These are phyloP conservation scores for Zymoseptoria pseudotritici DNA, from an alignment of 2,329 filamentous ascomycete species.

Conservation along the genomic window DNA sequence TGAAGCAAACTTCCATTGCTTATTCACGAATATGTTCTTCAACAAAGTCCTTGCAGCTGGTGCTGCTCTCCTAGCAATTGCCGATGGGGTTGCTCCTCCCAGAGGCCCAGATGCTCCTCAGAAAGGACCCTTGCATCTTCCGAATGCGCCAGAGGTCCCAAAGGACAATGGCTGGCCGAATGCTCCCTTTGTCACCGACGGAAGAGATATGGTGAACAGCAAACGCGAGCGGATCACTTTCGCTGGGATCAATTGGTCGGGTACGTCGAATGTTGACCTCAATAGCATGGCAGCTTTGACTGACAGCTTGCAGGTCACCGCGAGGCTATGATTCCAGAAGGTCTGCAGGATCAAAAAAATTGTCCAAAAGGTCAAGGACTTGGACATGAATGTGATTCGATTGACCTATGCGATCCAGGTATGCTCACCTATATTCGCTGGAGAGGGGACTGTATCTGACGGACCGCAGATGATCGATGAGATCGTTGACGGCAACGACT, in stretches of 20 bases:
- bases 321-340: slow-evolving; percentile 59
- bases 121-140: not conserved
- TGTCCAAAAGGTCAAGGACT: slow-evolving; percentile 45
- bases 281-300: not conserved
- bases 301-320: slow-evolving; percentile 31
- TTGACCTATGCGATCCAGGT: slow-evolving; percentile 54
- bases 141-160: not conserved
- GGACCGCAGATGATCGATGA: slow-evolving; percentile 43
- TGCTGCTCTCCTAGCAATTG: not conserved
- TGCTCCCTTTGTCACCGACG: slow-evolving; percentile 21
- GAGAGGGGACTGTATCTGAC: slow-evolving; percentile 19
- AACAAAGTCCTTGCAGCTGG: not conserved
- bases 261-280: slow-evolving; percentile 17
- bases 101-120: not conserved
- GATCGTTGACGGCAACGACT: slow-evolving; percentile 12
- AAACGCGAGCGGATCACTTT: slow-evolving; percentile 33
- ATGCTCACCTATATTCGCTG: not conserved
- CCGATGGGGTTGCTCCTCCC: not conserved
- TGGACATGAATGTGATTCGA: slow-evolving; percentile 57
- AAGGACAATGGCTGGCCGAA: slow-evolving; percentile 16
- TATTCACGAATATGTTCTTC: not conserved
- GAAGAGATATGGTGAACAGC: slow-evolving; percentile 29
- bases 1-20: not conserved
- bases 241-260: slow-evolving; percentile 51
- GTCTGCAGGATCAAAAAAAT: slow-evolving; percentile 50